A percentile compares a stretch with the other conserved stretches of the same genome.
Evolutionary conservation across 2,329 filamentous ascomycete genomes (phyloP).

Genomic region (Aspergillus tubingensis): DNA sequence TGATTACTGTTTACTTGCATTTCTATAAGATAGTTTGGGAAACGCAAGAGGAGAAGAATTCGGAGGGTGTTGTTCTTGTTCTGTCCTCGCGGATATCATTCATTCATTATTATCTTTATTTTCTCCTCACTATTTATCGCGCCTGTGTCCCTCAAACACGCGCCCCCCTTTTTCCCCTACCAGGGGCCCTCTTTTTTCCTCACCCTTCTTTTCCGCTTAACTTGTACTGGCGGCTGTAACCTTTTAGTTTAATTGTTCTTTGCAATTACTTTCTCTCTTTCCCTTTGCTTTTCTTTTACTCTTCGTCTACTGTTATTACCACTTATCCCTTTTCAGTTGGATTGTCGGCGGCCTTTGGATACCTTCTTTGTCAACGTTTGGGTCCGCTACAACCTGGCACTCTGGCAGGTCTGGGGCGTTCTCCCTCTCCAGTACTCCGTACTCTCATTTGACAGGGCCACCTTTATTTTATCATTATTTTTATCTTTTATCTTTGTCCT

Average conservation of each 20-base stretch:
- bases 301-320: slow-evolving; percentile 18
- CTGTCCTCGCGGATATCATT: neutral
- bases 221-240: slow-evolving; percentile 1
- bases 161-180: slow-evolving; percentile 17
- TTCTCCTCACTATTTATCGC: slow-evolving; percentile 15
- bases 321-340: slow-evolving; percentile 23
- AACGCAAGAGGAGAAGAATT: neutral
- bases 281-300: slow-evolving; percentile 16
- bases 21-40: neutral
- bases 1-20: neutral
- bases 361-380: slow-evolving; percentile 22
- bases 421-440: neutral
- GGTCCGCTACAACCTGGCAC: slow-evolving; percentile 17
- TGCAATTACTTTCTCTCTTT: slow-evolving; percentile 43
- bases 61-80: neutral
- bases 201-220: neutral
- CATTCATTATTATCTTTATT: slow-evolving; percentile 11
- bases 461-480: slow-evolving; percentile 11
- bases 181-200: slow-evolving; percentile 8
- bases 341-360: slow-evolving; percentile 11
- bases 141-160: slow-evolving; percentile 3
- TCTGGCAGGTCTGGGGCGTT: slow-evolving; percentile 10
- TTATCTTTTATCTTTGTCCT: slow-evolving; percentile 12
- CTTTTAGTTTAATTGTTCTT: slow-evolving; percentile 22
- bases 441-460: slow-evolving; percentile 5